phyloP scores from a whole-genome alignment of 2,329 filamentous ascomycete species.

The Zalaria obscura region DNA sequence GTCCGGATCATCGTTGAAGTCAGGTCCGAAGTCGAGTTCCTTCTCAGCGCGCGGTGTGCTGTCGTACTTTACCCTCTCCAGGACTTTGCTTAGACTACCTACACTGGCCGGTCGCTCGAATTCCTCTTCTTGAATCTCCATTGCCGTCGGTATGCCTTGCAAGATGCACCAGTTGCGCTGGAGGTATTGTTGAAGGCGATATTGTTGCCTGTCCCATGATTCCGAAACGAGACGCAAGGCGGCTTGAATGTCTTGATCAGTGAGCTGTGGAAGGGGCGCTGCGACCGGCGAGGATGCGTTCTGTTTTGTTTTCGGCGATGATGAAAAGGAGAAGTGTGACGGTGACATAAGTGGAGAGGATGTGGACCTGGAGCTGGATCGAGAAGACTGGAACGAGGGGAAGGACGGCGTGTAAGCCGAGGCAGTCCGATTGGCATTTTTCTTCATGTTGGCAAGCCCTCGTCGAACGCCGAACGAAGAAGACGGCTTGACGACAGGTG shows the following conservation, averaged over 20 bases:
- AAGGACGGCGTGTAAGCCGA: constrained; percentile 17
- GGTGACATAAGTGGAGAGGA: constrained; percentile 12
- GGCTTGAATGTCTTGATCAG: constrained; percentile 36
- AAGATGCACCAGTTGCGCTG: constrained; percentile 32
- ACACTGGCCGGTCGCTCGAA: constrained; percentile 28
- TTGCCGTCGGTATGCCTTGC: constrained; percentile 25
- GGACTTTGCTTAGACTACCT: constrained; percentile 24
- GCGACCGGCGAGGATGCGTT: constrained; percentile 10
- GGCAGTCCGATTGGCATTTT: constrained; percentile 13
- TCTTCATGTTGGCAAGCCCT: constrained; percentile 17
- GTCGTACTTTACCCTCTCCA: constrained; percentile 30
- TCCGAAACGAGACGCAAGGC: constrained; percentile 33
- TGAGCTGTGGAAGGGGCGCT: constrained; percentile 15
- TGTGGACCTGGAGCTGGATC: not conserved
- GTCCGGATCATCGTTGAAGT: not conserved
- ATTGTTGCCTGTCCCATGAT: constrained; percentile 35
- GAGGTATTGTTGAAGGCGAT: constrained; percentile 31
- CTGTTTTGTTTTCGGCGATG: constrained; percentile 8
- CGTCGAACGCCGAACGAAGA: constrained; percentile 13
- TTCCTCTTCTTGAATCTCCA: constrained; percentile 32
- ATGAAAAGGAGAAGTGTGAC: constrained; percentile 5
- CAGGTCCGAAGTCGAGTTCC: constrained; percentile 18
- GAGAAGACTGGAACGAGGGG: constrained; percentile 5
- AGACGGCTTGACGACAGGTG: constrained; percentile 8
- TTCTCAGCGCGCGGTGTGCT: constrained; percentile 29